phyloP scores from a whole-genome alignment of 345 rosid genomes.

The Rhodamnia rubescens region DNA sequence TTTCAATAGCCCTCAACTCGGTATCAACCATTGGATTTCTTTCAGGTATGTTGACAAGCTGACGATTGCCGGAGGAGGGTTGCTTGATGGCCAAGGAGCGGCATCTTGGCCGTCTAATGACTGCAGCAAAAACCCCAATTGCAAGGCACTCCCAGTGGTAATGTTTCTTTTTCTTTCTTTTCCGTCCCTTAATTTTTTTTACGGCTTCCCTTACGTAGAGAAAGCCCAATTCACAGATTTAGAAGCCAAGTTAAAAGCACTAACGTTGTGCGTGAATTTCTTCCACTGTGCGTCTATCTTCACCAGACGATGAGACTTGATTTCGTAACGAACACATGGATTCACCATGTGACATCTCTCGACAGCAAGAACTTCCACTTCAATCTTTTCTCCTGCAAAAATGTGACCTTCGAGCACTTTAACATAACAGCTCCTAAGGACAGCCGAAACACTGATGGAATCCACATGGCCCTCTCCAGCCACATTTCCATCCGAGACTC shows the following conservation, averaged over 20 bases:
- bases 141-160: slow-evolving; percentile 9
- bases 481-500: slow-evolving; percentile 16
- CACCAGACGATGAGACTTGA: neutral
- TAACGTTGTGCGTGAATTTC: neutral
- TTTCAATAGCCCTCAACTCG: neutral
- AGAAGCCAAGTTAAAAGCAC: neutral
- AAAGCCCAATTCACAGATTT: neutral
- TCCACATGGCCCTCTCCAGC: slow-evolving; percentile 26
- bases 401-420: neutral
- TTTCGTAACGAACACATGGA: neutral
- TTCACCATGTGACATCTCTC: neutral
- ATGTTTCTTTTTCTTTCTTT: neutral
- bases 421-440: slow-evolving; percentile 26
- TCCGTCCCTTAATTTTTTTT: neutral
- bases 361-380: slow-evolving; percentile 20
- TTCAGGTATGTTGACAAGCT: slow-evolving; percentile 5
- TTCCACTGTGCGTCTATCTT: neutral
- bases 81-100: slow-evolving; percentile 18
- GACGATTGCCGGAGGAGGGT: slow-evolving; percentile 10
- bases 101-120: neutral
- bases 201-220: neutral
- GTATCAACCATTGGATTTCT: slow-evolving; percentile 1
- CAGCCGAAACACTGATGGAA: slow-evolving; percentile 63
- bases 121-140: neutral
- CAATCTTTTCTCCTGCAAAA: neutral